Evolutionary conservation across 164 flowering plant species (phyloP).

Genomic region (Nymphaea thermarum): DNA sequence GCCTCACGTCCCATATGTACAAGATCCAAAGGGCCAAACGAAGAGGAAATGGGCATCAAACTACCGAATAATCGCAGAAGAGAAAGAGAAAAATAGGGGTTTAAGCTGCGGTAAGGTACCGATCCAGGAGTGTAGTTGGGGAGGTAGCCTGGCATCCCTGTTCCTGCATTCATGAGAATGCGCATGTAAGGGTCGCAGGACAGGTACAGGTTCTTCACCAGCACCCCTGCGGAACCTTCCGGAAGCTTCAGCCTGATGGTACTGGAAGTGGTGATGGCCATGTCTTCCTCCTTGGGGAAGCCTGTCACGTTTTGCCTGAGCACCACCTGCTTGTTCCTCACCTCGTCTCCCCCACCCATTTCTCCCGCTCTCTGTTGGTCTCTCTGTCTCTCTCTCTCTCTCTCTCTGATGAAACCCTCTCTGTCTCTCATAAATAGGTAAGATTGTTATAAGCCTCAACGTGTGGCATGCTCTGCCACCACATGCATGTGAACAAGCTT

Average conservation of each 20-base stretch:
- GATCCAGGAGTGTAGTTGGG: conserved; percentile 13
- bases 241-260: conserved; percentile 2
- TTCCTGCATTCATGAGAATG: conserved; percentile 6
- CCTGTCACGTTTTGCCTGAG: conserved; percentile 4
- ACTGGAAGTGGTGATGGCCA: not conserved
- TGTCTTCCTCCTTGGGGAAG: conserved; percentile 9
- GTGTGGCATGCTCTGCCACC: too few relatives aligned
- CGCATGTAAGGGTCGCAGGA: conserved; percentile 32
- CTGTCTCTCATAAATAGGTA: too few relatives aligned
- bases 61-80: not conserved
- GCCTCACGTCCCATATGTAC: too few relatives aligned
- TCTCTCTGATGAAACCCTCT: too few relatives aligned
- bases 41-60: too few relatives aligned
- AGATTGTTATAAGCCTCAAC: too few relatives aligned
- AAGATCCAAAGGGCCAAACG: too few relatives aligned
- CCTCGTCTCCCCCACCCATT: conserved; percentile 6
- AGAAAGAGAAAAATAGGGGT: not conserved
- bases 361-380: not conserved
- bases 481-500: too few relatives aligned
- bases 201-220: conserved; percentile 27
- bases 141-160: conserved; percentile 1
- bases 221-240: conserved; percentile 5
- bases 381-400: too few relatives aligned
- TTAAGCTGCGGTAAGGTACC: conserved; percentile 3
- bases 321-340: conserved; percentile 7